Base-by-base conservation (phyloP, 2,329 filamentous ascomycete genomes). In the Fusarium mundagurra region DNA sequence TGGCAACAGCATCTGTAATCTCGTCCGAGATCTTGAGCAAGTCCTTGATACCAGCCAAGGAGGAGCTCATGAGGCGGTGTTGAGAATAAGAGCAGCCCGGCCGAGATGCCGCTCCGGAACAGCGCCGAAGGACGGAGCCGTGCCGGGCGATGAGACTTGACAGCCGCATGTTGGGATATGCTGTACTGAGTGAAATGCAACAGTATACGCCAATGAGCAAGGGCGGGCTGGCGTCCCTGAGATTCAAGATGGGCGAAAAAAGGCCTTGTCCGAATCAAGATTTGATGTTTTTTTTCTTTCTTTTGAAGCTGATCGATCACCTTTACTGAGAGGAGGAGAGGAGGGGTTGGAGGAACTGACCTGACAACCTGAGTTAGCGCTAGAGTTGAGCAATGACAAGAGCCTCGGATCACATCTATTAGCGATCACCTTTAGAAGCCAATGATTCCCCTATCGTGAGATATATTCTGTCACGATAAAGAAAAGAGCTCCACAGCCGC, bases 11-110 rank as follows among this genome's bases (percentile, higher is more conserved):
- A 80, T 94, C 91, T 60, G 88, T 86, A 18, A 99, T 92, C 83
- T 98, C 96, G 58, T 96, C 92, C 2, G 94, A 95, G 47, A 98
- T 86, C 61, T 87, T 88, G 64, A 97, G 88, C 69, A 94, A 76
- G 45, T 81, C 76, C 66, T 80, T 80, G 38, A 87, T 75, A 18
- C 80, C 67, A 33, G 77, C 70, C 31, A 79, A 44, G 11, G 77
- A 71, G 31, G 74, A 72, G 17, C 67, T 79, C 69, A 75, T 69
- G 41, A 75, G 67, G 20, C 77, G 77, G 36, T 72, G 74, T 54
- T 76, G 75, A 54, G 67, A 31, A 39, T 74, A 67, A 41, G 62
- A 44, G 36, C 34, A 47, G 14, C 60, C 54, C 48, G 72, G 60
- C 59, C 75, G 73, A 58, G 70, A 50, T 53, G 45, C 71, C 58